Evolutionary conservation across 192 early-diverging fungal genomes (phyloP), one percentile per base, ranked within the genome.

Genomic region (Entrophospora sp.): DNA sequence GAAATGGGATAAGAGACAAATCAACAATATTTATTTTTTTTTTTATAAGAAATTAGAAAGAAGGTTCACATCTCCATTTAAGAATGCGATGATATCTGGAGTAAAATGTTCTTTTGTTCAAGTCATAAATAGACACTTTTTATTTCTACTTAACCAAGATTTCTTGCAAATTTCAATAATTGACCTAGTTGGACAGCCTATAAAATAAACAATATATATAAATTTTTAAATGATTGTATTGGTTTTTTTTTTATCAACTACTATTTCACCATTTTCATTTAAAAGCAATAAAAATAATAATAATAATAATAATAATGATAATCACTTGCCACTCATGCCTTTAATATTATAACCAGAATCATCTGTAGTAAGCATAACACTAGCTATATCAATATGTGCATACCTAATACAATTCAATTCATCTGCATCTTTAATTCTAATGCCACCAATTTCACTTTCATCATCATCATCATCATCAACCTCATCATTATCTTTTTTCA

Each of bases 371-470:
- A 90, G 83, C 94, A 93, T 95, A 4, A 88, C 84, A 24, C 92
- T 91, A 0, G 93, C 92, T 73, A 95, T 96, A 76, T 95, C 91
- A 70, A 91, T 74, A 69, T 88, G 89, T 0, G 89, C 85, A 84
- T 84, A 90, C 20, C 76, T 64, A 7, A 83, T 77, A 44, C 71
- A 61, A 18, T 71, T 60, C 24, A 69, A 68, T 1, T 76, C 64
- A 27, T 71, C 37, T 3, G 59, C 61, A 22, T 64, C 59, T 5
- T 67, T 76, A 10, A 63, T 70, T 24, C 57, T 57, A 37, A 71
- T 61, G 18, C 60, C 71, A 67, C 80, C 83, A 18, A 69, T 62
- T 58, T 78, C 67, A 4, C 72, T 75, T 58, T 78, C 79, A 13
- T 71, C 53, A 61, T 76, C 61, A 30, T 69, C 64, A 7, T 61